Conservation (phyloP, 129 eudicot genomes). For the Artemisia annua region DNA sequence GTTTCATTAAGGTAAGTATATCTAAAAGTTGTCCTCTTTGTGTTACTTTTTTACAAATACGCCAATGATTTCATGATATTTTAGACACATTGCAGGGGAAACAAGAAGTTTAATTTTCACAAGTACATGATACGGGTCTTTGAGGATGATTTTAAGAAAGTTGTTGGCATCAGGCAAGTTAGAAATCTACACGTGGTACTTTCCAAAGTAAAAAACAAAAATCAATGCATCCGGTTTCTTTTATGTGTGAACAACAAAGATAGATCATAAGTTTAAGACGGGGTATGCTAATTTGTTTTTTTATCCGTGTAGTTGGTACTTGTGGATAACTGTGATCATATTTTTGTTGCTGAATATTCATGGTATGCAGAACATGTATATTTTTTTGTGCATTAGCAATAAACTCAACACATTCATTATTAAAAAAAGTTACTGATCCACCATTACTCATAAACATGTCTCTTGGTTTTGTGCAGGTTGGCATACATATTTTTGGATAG, state of each 20-base stretch:
- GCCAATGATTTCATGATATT: conserved; percentile 17
- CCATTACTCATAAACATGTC: neutral
- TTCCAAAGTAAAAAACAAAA: neutral
- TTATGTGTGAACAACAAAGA: neutral
- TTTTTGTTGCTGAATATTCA: conserved; percentile 82
- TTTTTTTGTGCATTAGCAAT: neutral
- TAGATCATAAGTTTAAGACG: neutral
- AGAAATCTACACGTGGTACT: neutral
- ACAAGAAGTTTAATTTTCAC: conserved; percentile 83
- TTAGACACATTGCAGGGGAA: conserved; percentile 91
- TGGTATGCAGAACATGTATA: conserved; percentile 45
- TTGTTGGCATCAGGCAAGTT: conserved; percentile 92
- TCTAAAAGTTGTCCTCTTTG: neutral
- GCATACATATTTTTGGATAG: conserved; percentile 97
- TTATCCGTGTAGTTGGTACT: conserved; percentile 80
- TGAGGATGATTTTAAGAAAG: conserved; percentile 87
- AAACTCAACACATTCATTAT: neutral
- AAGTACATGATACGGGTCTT: conserved; percentile 95
- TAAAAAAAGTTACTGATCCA: neutral
- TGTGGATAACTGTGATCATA: conserved; percentile 79
- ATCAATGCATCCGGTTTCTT: neutral
- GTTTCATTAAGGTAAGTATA: conserved; percentile 72
- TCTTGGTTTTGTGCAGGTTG: conserved; percentile 57
- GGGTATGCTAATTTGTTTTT: conserved; percentile 16
- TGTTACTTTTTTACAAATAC: neutral